Evolutionary conservation across 2,329 filamentous ascomycete genomes (phyloP).

Genomic region (Stemphylium beticola): DNA sequence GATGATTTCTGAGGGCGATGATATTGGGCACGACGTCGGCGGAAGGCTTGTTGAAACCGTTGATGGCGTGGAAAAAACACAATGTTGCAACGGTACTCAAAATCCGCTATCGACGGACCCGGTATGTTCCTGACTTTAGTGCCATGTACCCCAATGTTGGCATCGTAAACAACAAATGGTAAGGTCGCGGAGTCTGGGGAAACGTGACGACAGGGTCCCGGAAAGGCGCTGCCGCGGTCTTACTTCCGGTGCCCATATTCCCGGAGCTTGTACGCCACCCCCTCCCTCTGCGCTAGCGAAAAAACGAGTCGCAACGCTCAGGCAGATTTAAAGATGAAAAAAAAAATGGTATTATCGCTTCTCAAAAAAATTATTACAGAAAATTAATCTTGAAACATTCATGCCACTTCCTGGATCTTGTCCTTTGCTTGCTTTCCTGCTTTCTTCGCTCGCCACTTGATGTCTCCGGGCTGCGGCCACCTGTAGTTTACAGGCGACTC

Average conservation of each 20-base stretch:
- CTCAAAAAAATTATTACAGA: background rate
- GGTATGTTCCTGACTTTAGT: background rate
- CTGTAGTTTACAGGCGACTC: constrained; percentile 41
- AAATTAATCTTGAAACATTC: background rate
- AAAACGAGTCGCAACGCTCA: background rate
- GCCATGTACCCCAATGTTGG: background rate
- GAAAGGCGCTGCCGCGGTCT: background rate
- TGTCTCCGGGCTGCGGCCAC: constrained; percentile 34
- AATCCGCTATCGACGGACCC: no score
- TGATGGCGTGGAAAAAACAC: no score
- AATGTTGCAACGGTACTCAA: no score
- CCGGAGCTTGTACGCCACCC: background rate
- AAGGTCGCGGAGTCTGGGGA: background rate
- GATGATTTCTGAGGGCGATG: no score
- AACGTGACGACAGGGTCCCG: background rate
- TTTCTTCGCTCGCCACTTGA: constrained; percentile 24
- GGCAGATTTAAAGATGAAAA: background rate
- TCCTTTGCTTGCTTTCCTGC: constrained; percentile 26
- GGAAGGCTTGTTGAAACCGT: no score
- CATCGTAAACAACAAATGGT: background rate
- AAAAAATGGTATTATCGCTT: background rate
- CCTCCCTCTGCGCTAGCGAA: background rate
- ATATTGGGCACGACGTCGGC: no score
- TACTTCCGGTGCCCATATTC: constrained; percentile 4
- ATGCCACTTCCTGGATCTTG: constrained; percentile 20